Percentiles rank a stretch among this genome's conserved stretches.
These are phyloP conservation scores for Penicillium sp. DNA, from an alignment of 2,329 filamentous ascomycete species.

Conservation along the genomic window DNA sequence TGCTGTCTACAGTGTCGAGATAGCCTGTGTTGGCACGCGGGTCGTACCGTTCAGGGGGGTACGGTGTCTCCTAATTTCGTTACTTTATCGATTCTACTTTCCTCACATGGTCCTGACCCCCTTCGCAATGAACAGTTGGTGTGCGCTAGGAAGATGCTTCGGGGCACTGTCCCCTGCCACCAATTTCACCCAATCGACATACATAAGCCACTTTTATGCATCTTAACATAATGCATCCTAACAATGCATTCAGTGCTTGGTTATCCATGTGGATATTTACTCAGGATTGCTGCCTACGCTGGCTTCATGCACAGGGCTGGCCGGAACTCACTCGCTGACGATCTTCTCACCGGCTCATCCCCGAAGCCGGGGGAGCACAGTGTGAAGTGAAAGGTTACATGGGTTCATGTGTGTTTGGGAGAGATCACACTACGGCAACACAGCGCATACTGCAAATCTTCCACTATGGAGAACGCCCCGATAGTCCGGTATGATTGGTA, in stretches of 20 bases:
- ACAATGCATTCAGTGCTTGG: neutral
- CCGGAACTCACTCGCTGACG: neutral
- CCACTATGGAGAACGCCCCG: neutral
- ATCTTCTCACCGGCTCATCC: slow-evolving; percentile 6
- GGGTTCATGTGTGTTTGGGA: neutral
- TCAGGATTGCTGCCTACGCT: neutral
- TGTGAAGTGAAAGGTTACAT: slow-evolving; percentile 6
- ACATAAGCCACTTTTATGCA: neutral
- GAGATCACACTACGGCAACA: neutral
- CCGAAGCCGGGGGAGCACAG: slow-evolving; percentile 10
- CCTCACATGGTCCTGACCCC: neutral
- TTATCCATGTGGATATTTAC: neutral
- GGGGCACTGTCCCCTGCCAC: neutral
- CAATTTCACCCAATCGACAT: neutral
- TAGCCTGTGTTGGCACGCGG: slow-evolving; percentile 4
- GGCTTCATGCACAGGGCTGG: slow-evolving; percentile 1
- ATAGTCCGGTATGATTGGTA: slow-evolving; percentile 10
- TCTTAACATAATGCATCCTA: neutral
- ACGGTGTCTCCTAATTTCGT: neutral
- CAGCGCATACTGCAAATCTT: neutral
- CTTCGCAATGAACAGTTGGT: neutral
- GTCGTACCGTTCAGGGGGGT: neutral
- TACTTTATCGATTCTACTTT: neutral
- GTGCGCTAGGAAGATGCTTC: neutral
- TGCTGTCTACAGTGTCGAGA: slow-evolving; percentile 7